phyloP scores from a whole-genome alignment of 176 grass and related monocot species.

The Leersia perrieri region DNA sequence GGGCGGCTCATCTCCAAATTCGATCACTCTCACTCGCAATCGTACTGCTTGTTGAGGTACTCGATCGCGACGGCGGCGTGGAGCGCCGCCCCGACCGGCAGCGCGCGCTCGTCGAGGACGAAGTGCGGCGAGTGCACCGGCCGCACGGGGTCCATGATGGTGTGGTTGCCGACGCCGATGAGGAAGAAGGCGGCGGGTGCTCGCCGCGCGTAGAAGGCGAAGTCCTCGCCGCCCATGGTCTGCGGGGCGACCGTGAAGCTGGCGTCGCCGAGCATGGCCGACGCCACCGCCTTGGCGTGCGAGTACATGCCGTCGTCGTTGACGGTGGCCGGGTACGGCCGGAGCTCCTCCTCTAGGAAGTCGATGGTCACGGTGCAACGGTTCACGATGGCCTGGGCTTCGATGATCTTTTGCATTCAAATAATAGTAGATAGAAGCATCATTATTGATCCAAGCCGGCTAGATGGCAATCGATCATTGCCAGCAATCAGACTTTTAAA shows the following conservation, averaged over 20 bases:
- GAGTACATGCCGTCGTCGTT: conserved; percentile 50
- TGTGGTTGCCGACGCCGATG: conserved; percentile 50
- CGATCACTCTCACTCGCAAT: neutral
- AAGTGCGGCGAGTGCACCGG: conserved; percentile 56
- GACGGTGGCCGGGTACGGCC: conserved; percentile 46
- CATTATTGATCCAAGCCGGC: too few relatives aligned
- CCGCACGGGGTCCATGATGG: neutral
- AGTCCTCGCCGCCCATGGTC: conserved; percentile 48
- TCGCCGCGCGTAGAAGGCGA: conserved; percentile 54
- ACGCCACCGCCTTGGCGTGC: conserved; percentile 40
- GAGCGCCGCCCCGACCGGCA: conserved; percentile 56
- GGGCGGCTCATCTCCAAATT: too few relatives aligned
- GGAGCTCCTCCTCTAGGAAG: conserved; percentile 48
- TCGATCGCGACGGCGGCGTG: conserved; percentile 59
- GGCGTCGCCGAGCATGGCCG: conserved; percentile 37
- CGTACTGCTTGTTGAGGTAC: conserved; percentile 41
- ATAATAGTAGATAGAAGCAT: neutral
- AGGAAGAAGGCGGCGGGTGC: conserved; percentile 36
- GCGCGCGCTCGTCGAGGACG: conserved; percentile 43
- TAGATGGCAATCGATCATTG: too few relatives aligned
- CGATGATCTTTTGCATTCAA: conserved; percentile 46
- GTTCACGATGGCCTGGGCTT: conserved; percentile 47
- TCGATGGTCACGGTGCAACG: conserved; percentile 50
- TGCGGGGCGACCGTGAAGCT: conserved; percentile 14
- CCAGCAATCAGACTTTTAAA: too few relatives aligned